Conservation (phyloP, 2,329 filamentous ascomycete genomes). For the Albifimbria verrucaria region DNA sequence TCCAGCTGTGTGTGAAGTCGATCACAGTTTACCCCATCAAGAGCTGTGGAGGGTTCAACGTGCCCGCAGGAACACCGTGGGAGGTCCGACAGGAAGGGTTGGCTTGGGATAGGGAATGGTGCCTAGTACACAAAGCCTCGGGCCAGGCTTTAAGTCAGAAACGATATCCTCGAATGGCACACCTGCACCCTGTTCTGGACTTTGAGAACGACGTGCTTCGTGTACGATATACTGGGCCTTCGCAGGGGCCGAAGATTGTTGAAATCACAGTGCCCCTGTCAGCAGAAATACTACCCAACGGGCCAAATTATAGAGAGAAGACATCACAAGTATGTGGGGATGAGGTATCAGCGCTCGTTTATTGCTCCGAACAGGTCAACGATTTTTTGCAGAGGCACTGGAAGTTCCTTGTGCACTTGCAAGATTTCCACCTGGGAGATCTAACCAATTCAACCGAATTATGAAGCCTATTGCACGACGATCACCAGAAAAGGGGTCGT, state of each 20-base stretch:
- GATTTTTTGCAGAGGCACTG: slow-evolving; percentile 70
- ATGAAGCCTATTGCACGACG: slow-evolving; percentile 65
- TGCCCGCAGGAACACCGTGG: slow-evolving; percentile 67
- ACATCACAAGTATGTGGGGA: slow-evolving; percentile 80
- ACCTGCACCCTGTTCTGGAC: slow-evolving; percentile 74
- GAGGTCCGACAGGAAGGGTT: slow-evolving; percentile 77
- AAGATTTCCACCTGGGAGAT: slow-evolving; percentile 70
- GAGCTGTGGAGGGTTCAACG: slow-evolving; percentile 76
- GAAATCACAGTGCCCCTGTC: not conserved
- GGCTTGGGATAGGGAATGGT: slow-evolving; percentile 96
- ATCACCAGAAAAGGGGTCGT: slow-evolving; percentile 44
- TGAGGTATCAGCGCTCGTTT: slow-evolving; percentile 65
- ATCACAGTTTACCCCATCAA: slow-evolving; percentile 89
- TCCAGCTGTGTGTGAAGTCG: slow-evolving; percentile 46
- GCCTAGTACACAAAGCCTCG: slow-evolving; percentile 82
- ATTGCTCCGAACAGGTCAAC: slow-evolving; percentile 63
- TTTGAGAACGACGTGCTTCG: slow-evolving; percentile 63
- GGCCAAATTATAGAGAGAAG: not conserved
- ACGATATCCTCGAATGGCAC: slow-evolving; percentile 79
- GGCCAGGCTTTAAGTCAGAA: slow-evolving; percentile 86
- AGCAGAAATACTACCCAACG: not conserved
- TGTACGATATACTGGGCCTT: slow-evolving; percentile 47
- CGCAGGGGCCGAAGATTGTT: slow-evolving; percentile 22
- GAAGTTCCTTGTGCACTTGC: slow-evolving; percentile 80
- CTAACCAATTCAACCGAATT: slow-evolving; percentile 59